Base-by-base conservation (phyloP, 2,329 filamentous ascomycete species). In the Colletotrichum tabaci region DNA sequence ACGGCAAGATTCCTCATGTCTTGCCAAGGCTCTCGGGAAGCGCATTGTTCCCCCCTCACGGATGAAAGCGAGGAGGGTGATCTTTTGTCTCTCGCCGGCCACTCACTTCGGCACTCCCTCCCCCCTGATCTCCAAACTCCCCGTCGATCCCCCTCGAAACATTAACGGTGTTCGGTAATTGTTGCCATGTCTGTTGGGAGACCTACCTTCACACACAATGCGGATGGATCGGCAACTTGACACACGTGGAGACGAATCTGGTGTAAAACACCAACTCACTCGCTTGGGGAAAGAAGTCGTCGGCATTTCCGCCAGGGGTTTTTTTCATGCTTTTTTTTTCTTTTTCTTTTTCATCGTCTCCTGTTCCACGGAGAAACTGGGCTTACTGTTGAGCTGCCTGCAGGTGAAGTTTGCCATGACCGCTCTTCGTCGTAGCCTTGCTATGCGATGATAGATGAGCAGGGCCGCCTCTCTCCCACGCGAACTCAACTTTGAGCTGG, bases 151-250 rank as follows among this genome's bases (percentile, higher is more conserved):
- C 26, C 42, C n/a, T 38, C 42, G 46, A 61, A 61, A 49, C 44
- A 21, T 15, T 44, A 49, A 12, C 6, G 38, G 8, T 6, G 5
- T 13, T 6, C 58, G 58, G 44, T 16, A 61, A 61, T 16, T 49
- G 18, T 61, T 61, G 16, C 58, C 58, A 23, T 30, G 13, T 16
- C 35, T 16, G 38, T 38, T 18, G 44, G 12, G 26, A 16, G n/a
- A 8, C 26, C 13, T 30, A 30, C 26, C 30, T 30, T 4, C 30
- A 44, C 44, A 23, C 44, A 15, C n/a, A 2, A 21, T 3, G 30
- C 58, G 58, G 58, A 23, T 61, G 44, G 23, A 50, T 40, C 58
- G 58, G 58, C 58, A 50, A 38, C 30, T 23, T 61, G 58, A 61
- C 42, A 61, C 58, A 40, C 8, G 44, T 50, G 30, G 58, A 56